Base-by-base conservation (phyloP, 2,329 filamentous ascomycete genomes). In the Ceratocystiopsis sp. region DNA sequence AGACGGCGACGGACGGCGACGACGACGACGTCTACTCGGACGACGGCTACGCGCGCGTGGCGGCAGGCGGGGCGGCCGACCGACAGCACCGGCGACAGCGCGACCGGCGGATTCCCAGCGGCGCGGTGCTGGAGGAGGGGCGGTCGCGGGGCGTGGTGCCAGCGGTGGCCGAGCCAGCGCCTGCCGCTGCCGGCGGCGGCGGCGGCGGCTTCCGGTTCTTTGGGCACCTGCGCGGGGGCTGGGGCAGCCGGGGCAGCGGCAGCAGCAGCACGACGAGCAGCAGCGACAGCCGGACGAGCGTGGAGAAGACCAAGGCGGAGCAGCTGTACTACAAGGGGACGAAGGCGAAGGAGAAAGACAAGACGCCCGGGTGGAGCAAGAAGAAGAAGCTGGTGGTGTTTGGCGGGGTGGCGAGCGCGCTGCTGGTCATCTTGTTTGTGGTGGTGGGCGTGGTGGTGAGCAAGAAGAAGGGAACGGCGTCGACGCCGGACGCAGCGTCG, bases 111-210 rank as follows among this genome's bases (percentile, higher is more conserved):
- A 66, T 82, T n/a, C 77, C 80, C 17, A 84, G 80, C 48, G 80
- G 79, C 17, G 76, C 77, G 0, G 61, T 80, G 16, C 62, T 81
- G 51, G 80, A 84, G 53, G 80, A 84, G 56, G 80, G 79, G 0
- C 59, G 63, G n/a, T 36, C 49, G 45, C 44, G 58, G 59, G 7
- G 45, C 2, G 34, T 38, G 1, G 33, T 11, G 4, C 4, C 21
- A 21, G 21, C 21, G 4, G 4, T 39, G 38, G 35, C 16, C 37
- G 21, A 15, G 17, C 38, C 17, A 17, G 11, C 3, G 38, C 38
- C 17, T 14, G 33, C 33, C 11, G 10, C 33, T 2, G 33, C 13
- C 15, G 33, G 35, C 16, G 0, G 33, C 42, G 15, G 42, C 32
- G 18, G 29, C 42, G 38, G 21, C 21, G 25, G 38, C 11, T 35